These are phyloP conservation scores for Arachnomyces sp. DNA, from an alignment of 2,329 filamentous ascomycete genomes.

Conservation along the genomic window DNA sequence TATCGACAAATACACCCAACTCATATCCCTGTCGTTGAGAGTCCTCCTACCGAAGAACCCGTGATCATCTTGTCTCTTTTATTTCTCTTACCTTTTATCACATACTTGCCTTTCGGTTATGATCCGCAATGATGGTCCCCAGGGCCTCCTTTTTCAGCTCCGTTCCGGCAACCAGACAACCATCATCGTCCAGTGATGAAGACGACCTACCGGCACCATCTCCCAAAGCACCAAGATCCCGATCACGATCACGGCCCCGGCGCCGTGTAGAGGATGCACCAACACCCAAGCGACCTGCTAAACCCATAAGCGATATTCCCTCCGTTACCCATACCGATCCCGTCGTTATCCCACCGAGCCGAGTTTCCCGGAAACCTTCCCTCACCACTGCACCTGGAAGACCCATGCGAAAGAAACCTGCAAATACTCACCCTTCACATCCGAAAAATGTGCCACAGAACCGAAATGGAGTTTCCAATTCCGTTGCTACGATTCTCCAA, in stretches of 20 bases:
- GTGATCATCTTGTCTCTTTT: neutral
- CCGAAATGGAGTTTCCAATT: conserved; percentile 41
- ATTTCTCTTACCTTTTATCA: neutral
- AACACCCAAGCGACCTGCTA: conserved; percentile 12
- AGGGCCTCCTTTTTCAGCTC: conserved; percentile 32
- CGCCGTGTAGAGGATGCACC: conserved; percentile 9
- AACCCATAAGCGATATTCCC: conserved; percentile 6
- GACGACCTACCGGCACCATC: conserved; percentile 5
- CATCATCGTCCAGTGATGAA: conserved; percentile 12
- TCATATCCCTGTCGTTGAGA: conserved; percentile 1
- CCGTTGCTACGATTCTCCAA: conserved; percentile 51
- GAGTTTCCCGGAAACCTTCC: conserved; percentile 17
- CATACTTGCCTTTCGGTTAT: neutral
- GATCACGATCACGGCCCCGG: neutral
- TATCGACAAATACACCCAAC: neutral
- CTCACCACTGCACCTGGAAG: conserved; percentile 1
- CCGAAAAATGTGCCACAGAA: conserved; percentile 11
- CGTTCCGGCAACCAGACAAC: conserved; percentile 18
- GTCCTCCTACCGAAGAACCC: neutral
- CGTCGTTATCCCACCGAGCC: conserved; percentile 30
- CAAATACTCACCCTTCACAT: conserved; percentile 4
- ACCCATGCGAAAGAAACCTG: conserved; percentile 1
- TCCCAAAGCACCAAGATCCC: conserved; percentile 7
- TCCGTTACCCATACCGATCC: conserved; percentile 22
- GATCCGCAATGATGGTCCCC: conserved; percentile 33